A percentile compares a stretch with the other conserved stretches of the same genome.
phyloP scores from a whole-genome alignment of 2,329 filamentous ascomycete genomes.

The Fusarium concolor region DNA sequence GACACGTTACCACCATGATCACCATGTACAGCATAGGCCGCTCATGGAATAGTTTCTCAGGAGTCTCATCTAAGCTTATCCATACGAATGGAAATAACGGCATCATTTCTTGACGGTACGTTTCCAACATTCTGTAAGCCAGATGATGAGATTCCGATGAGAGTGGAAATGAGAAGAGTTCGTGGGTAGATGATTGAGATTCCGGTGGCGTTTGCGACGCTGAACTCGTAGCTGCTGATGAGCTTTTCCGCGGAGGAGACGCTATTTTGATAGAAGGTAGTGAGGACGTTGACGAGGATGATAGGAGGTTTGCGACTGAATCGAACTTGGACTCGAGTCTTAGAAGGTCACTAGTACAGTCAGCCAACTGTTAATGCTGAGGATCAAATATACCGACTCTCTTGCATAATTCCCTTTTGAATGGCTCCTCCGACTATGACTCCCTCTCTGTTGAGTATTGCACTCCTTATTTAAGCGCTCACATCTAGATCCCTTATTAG shows the following conservation, averaged over 20 bases:
- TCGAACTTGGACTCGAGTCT: conserved; percentile 27
- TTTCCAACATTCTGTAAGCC: conserved; percentile 10
- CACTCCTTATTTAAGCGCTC: conserved; percentile 20
- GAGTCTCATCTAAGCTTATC: not conserved
- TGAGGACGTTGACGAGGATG: not conserved
- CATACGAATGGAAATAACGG: conserved; percentile 18
- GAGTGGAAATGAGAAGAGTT: not conserved
- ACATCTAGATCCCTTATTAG: conserved; percentile 1
- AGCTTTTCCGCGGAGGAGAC: not conserved
- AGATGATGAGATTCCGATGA: not conserved
- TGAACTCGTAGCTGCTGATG: not conserved
- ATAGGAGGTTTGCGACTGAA: conserved; percentile 12
- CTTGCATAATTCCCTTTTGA: conserved; percentile 5
- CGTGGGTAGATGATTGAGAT: not conserved
- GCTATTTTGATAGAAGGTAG: not conserved
- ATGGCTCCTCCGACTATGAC: conserved; percentile 1
- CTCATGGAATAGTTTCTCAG: not conserved
- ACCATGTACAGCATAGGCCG: conserved; percentile 21
- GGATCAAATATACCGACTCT: not conserved
- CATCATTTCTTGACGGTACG: conserved; percentile 16
- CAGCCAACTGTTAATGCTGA: not conserved
- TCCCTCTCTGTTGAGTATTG: conserved; percentile 5
- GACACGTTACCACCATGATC: conserved; percentile 20
- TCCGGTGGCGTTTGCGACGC: not conserved
- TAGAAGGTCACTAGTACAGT: not conserved